Percentiles rank a stretch among this genome's conserved stretches.
phyloP scores from a whole-genome alignment of 805 yeast species.

The Suhomyces kilbournensis region DNA sequence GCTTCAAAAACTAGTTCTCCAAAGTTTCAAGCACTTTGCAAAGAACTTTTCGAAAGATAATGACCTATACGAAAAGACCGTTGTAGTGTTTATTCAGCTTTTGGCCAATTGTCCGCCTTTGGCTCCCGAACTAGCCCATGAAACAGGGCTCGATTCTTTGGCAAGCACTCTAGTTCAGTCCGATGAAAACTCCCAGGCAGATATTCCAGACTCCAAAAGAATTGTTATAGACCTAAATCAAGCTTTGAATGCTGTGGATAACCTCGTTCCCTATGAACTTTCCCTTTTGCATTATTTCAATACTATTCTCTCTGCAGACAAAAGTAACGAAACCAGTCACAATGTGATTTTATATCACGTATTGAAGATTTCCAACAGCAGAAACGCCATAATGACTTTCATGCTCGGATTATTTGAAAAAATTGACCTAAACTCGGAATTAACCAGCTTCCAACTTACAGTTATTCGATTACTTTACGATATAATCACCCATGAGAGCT shows the following conservation, averaged over 20 bases:
- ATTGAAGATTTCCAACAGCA: constrained; percentile 1
- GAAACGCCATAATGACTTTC: constrained; percentile 3
- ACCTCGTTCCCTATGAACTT: not conserved
- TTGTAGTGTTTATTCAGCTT: constrained; percentile 18
- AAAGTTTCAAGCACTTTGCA: constrained; percentile 7
- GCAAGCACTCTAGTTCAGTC: not conserved
- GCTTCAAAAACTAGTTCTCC: not conserved
- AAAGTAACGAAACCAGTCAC: constrained; percentile 5
- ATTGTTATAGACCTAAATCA: not conserved
- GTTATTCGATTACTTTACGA: constrained; percentile 5
- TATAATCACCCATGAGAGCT: constrained; percentile 12
- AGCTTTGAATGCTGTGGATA: not conserved
- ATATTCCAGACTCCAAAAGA: not conserved
- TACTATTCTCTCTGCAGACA: not conserved
- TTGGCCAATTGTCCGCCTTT: constrained; percentile 19
- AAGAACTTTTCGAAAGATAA: constrained; percentile 1
- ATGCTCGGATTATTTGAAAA: constrained; percentile 4
- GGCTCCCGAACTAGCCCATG: not conserved
- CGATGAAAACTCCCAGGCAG: not conserved
- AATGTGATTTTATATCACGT: constrained; percentile 4
- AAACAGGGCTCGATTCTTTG: not conserved
- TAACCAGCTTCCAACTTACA: not conserved
- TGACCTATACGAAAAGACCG: constrained; percentile 14
- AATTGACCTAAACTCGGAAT: constrained; percentile 3
- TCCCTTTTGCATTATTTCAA: not conserved